Evolutionary conservation across 1,284 basidiomycete species (phyloP).

Genomic region (Phlebopus sp.): DNA sequence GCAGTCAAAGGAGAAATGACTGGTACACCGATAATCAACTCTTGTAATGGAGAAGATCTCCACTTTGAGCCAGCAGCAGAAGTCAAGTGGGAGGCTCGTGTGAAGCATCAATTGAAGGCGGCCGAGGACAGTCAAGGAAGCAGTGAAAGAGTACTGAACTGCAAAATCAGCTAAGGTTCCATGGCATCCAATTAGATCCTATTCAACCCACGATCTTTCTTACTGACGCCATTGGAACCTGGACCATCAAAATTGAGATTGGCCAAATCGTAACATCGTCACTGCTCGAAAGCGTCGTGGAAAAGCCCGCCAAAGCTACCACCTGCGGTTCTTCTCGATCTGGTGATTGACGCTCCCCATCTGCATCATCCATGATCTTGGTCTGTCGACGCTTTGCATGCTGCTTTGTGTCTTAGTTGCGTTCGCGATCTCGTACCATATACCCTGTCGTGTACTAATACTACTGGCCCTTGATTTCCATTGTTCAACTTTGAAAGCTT

Average conservation of each 20-base stretch:
- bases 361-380: background rate
- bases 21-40: no score
- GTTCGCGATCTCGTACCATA: conserved; percentile 6
- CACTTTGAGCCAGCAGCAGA: conserved; percentile 70
- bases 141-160: conserved; percentile 77
- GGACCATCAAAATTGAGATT: conserved; percentile 66
- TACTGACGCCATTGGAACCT: conserved; percentile 41
- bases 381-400: background rate
- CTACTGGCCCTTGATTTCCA: no score
- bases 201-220: background rate
- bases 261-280: conserved; percentile 71
- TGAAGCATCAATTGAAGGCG: conserved; percentile 80
- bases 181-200: conserved; percentile 20
- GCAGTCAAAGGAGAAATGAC: no score
- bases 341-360: conserved; percentile 23
- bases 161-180: conserved; percentile 68
- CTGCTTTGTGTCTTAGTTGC: conserved; percentile 5
- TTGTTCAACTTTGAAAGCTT: no score
- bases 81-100: conserved; percentile 87
- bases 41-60: conserved; percentile 81
- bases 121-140: conserved; percentile 95
- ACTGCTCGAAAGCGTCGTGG: conserved; percentile 62
- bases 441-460: background rate
- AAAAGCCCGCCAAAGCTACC: conserved; percentile 36
- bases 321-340: conserved; percentile 10